Conservation (phyloP, 306 rosid genomes). For the Coriaria nepalensis region DNA sequence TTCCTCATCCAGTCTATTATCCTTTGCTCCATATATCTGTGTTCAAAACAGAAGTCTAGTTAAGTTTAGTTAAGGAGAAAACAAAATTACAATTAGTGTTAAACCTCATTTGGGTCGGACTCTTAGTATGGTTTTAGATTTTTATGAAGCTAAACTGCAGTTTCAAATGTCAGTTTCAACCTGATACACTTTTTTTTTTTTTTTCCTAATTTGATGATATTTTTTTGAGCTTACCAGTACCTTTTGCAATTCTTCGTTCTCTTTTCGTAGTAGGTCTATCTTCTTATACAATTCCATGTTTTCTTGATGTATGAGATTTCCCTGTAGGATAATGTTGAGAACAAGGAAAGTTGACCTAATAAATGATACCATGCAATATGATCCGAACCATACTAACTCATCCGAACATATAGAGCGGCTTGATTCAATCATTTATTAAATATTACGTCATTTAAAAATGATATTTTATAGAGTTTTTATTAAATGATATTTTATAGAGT, state of each 20-base stretch:
- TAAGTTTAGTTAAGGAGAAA: conserved; percentile 10
- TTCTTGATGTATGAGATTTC: conserved; percentile 39
- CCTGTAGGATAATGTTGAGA: conserved; percentile 27
- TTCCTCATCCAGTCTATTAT: conserved; percentile 7
- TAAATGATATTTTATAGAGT: too few relatives aligned
- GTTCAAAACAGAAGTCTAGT: conserved; percentile 2
- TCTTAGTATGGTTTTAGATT: too few relatives aligned
- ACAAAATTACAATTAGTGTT: background rate
- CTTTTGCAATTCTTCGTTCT: conserved; percentile 45
- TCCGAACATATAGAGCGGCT: too few relatives aligned
- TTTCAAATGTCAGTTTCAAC: too few relatives aligned
- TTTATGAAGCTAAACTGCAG: too few relatives aligned
- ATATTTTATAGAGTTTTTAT: too few relatives aligned
- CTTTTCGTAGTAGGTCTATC: conserved; percentile 31
- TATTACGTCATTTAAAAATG: too few relatives aligned
- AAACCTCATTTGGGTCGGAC: too few relatives aligned
- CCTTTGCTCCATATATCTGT: conserved; percentile 15
- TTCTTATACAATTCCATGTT: conserved; percentile 34
- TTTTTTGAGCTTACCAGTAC: conserved; percentile 15
- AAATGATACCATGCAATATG: background rate
- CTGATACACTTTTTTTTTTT: background rate
- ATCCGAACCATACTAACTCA: too few relatives aligned
- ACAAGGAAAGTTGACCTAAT: background rate
- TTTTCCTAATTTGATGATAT: background rate
- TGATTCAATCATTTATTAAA: too few relatives aligned